Base-by-base conservation (phyloP, 495 filamentous ascomycete genomes). In the Collariella sp. region DNA sequence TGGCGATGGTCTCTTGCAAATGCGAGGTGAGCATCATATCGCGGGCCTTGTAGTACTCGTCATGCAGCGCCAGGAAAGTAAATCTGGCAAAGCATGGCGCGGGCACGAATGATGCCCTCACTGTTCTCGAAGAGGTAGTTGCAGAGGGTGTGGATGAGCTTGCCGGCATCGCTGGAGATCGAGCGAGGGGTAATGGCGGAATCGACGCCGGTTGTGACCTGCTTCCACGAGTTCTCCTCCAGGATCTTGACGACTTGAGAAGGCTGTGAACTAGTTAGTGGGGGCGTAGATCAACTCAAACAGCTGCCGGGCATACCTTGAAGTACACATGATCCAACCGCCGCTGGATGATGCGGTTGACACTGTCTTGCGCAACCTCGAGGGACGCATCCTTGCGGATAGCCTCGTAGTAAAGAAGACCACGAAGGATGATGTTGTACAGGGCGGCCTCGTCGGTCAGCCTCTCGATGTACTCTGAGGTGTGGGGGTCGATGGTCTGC, bases 11-110 rank as follows among this genome's bases (percentile, higher is more conserved):
- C 74, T 99, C 93, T 65, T 95, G 88, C 63, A 99, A 73, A 73
- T 99, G 93, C n/a, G 94, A 97, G 86, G 97, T 97, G 66, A 99
- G 82, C 86, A 97, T 91, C 83, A 97, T 88, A 70, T 99, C 93
- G 61, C 94, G 89, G 63, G 93, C 87, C 64, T 85, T 86, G 79
- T 95, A 97, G 78, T 96, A 97, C 54, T 95, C 83, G 69, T 97
- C 91, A 69, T 98, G 93, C 42, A 97, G 79, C 33, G 93, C 93
- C 48, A 96, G 81, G 84, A 93, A n/a, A 96, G 76, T 97, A 98
- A 54, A 97, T 91, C 72, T 97, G 90, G 77, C 88, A 96, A 46
- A 98, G 80, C 89, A 97, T 96, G 16, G 93, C 91, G 54, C 94
- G 86, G 54, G 94, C 94, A 45, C 91, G 85, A 67, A 96, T 87